Base-by-base conservation (phyloP, 148 eudicot species). In the Simmondsia chinensis region DNA sequence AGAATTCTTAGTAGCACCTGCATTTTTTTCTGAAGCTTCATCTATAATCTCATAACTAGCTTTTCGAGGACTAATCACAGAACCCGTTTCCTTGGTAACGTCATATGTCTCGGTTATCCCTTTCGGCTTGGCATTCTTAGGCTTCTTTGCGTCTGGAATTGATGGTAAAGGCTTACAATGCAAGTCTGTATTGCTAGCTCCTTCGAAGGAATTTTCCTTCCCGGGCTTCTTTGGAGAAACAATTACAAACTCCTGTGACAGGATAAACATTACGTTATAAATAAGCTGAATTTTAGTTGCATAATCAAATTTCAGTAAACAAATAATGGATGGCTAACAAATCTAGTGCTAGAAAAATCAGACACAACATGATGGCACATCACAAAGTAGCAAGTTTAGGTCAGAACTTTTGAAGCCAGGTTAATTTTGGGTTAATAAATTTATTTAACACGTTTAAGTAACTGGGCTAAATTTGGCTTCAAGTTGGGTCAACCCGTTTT, bases 191-290 rank as follows among this genome's bases (percentile, higher is more conserved):
- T 52, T 51, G 20, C 33, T 27, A 25, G 50, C 42, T 48, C 54
- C 79, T 22, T 64, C 60, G 40, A 60, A 14, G 9, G 62, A 29
- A 45, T 76, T 79, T 55, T 79, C 96, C 55, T 79, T 80, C 24
- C 73, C 84, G 28, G 16, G 50, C 52, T 71, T 76, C 53, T 43
- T 43, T 15, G 83, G 69, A 14, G 69, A 65, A 54, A 47, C 57
- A 54, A 60, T 64, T 12, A 21, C 11, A 46, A 29, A 33, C 20
- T 52, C 72, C 85, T 87, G 69, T 43, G 42, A 47, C n/a, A 63
- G 30, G 10, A 33, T 33, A 59, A 23, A 54, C 9, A 15, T 16
- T 20, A 12, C 13, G 23, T 16, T 22, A n/a, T n/a, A n/a, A n/a
- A n/a, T n/a, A n/a, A n/a, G n/a, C n/a, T n/a, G n/a, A n/a, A n/a